Evolutionary conservation across 441 rosid genomes (phyloP), one percentile per base, ranked within the genome.

Genomic region (Viola pubescens): DNA sequence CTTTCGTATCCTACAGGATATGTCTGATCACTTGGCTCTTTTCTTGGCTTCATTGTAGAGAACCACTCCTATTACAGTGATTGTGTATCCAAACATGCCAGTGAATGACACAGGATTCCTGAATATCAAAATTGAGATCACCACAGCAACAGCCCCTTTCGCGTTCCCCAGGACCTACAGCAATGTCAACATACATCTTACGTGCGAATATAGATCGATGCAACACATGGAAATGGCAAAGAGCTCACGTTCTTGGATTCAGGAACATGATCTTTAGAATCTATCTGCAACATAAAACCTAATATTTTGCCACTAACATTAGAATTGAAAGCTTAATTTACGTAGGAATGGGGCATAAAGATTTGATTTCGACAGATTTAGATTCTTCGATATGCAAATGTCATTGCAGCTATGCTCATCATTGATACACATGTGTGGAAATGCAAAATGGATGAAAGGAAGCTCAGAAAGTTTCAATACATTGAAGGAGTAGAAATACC

Each of bases 121-220:
- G 62, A 77, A 77, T 46, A 77, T 66, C 57, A 77, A 12, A 19
- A 74, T 74, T 13, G 79, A 77, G 14, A 77, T 62, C 2, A 74
- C 75, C 58, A 77, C 79, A 6, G 75, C 77, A 7, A 72, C 79
- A 0, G 82, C 82, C 11, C 79, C 79, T 69, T 77, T 77, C 6
- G 82, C 82, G 56, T 69, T 77, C 47, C 79, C 79, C 37, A 74
- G 52, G 3, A 77, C 82, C 79, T 77, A 14, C 42, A 38, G 12
- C 56, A 19, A 52, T 19, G 34, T 9, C 8, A 52, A 2, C 46
- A 52, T 39, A 7, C 10, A 10, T 7, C 39, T 10, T 34, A 37
- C 5, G n/a, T n/a, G n/a, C n/a, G 34, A 26, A 26, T 26, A 26
- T 26, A 26, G 34, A 1, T 26, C 34, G 3, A 26, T 26, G 34